Conservation (phyloP, 768 basidiomycete species). For the Tulasnella sp. region DNA sequence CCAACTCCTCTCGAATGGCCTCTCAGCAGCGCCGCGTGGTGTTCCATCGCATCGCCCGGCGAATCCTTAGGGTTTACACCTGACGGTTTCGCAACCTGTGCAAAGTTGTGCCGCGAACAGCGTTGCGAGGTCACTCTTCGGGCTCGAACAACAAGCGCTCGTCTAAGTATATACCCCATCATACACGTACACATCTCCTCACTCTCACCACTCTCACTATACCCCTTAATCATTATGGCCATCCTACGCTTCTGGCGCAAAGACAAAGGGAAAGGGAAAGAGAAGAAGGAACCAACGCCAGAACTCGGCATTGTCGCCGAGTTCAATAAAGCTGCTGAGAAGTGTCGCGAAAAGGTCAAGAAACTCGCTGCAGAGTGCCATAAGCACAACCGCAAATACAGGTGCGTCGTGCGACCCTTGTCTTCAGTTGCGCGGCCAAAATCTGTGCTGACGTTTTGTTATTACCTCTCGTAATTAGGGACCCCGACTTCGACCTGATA, state of each 20-base stretch:
- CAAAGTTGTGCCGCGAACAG: not conserved
- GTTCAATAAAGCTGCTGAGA: constrained; percentile 38
- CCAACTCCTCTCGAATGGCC: not conserved
- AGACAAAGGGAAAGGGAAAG: too few relatives aligned
- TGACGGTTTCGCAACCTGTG: not conserved
- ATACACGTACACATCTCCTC: not conserved
- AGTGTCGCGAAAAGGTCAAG: constrained; percentile 41
- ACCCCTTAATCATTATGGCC: not conserved
- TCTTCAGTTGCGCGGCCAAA: too few relatives aligned
- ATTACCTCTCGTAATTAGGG: constrained; percentile 32
- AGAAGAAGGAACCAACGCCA: constrained; percentile 26
- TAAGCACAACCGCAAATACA: constrained; percentile 43
- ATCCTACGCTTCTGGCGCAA: not conserved
- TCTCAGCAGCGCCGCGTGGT: not conserved
- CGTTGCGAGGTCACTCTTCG: too few relatives aligned
- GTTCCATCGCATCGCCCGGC: not conserved
- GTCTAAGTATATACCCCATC: too few relatives aligned
- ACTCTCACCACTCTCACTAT: not conserved
- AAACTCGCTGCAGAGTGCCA: constrained; percentile 42
- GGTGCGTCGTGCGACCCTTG: too few relatives aligned
- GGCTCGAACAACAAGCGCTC: not conserved
- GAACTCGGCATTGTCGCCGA: constrained; percentile 42
- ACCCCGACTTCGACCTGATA: constrained; percentile 49
- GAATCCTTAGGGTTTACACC: not conserved
- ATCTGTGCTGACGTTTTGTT: not conserved